Evolutionary conservation across 495 filamentous ascomycete species (phyloP).

Genomic region (Xylona heveae): DNA sequence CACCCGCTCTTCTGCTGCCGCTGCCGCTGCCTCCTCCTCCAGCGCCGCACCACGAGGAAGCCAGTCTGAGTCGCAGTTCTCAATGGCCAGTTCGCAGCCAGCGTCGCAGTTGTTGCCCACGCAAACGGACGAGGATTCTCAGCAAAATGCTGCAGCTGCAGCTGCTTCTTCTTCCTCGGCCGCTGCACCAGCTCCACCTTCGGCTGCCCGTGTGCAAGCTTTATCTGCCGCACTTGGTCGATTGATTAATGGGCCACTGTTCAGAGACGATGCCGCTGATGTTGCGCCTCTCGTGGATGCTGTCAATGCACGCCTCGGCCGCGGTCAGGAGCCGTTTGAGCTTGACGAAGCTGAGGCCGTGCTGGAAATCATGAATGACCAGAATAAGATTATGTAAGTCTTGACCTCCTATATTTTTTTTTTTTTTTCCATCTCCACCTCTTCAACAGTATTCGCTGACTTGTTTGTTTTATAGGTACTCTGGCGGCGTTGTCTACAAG

Average conservation of each 20-base stretch:
- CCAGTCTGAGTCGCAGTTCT: constrained; percentile 27
- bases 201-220: constrained; percentile 36
- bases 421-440: background rate
- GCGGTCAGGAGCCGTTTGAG: constrained; percentile 34
- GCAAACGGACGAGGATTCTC: constrained; percentile 11
- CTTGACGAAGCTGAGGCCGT: constrained; percentile 54
- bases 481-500: constrained; percentile 30
- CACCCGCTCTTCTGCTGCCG: too few species aligned
- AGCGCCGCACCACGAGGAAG: constrained; percentile 44
- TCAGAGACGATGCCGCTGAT: constrained; percentile 58
- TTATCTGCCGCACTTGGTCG: constrained; percentile 69
- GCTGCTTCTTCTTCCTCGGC: constrained; percentile 16
- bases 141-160: constrained; percentile 6
- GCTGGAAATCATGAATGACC: constrained; percentile 54
- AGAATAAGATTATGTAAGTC: constrained; percentile 85
- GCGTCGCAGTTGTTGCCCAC: constrained; percentile 22
- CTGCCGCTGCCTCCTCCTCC: constrained; percentile 41
- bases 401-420: background rate
- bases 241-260: constrained; percentile 56
- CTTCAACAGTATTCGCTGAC: background rate
- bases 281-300: constrained; percentile 53
- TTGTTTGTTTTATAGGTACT: constrained; percentile 21
- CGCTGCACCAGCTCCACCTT: constrained; percentile 23
- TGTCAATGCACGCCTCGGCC: constrained; percentile 49
- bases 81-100: too few species aligned